Evolutionary conservation across 768 basidiomycete species (phyloP), one percentile per base, ranked within the genome.

Genomic region (Phlegmacium glaucopus): DNA sequence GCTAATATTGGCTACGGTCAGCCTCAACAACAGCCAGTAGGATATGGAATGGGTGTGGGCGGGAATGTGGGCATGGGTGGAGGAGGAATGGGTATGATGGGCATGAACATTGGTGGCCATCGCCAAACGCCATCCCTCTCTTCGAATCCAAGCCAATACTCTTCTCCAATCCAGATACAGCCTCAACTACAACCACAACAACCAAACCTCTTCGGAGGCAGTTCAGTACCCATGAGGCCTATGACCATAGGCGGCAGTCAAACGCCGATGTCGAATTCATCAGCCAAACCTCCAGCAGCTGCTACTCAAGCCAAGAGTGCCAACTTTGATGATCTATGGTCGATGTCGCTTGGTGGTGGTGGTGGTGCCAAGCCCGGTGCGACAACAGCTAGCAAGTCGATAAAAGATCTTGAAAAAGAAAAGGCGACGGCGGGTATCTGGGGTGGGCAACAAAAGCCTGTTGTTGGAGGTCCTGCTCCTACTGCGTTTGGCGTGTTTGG

Each of bases 311-410:
- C 77, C 26, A 58, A 59, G 50, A 50, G 46, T 15, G 53, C 52
- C 47, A 84, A 82, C 58, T 96, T 95, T 59, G 94, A 94, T 52
- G 94, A 96, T 62, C 64, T 96, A 54, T 96, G 90, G 89, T 79
- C 79, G 16, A 75, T 93, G 76, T 88, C 86, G 2, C 76, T 94
- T 30, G 86, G 85, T n/a, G 32, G 32, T n/a, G 32, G 32, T 25
- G 55, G 69, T 10, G 11, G 65, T 12, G 56, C 72, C 32, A 76
- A 77, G 40, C 61, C 78, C 15, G 49, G 57, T 16, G 55, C 60
- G 26, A 50, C 59, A 2, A 56, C 61, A 34, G 61, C 62, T 0
- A 72, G 73, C 32, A 92, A 93, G 74, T 88, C 85, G 37, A 94
- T 95, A 60, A 87, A 87, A 66, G 93, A 92, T 59, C 62, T 96